Evolutionary conservation across 2,329 filamentous ascomycete species (phyloP).

Genomic region (Alternaria brassicae): DNA sequence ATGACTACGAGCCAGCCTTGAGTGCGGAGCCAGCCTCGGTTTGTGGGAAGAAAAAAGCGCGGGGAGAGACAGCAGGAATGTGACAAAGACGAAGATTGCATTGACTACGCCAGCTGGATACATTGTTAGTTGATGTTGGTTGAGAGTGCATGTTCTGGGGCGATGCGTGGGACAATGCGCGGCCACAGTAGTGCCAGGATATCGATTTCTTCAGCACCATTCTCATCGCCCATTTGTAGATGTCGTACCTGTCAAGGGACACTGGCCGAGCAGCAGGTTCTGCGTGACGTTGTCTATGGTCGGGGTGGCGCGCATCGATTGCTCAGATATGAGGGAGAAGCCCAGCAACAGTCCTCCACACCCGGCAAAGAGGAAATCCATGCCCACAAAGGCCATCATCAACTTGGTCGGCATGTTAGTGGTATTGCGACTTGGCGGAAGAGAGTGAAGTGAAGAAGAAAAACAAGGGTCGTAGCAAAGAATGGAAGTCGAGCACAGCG

Average conservation of each 20-base stretch:
- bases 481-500: slow-evolving; percentile 43
- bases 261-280: slow-evolving; percentile 60
- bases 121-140: slow-evolving; percentile 28
- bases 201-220: slow-evolving; percentile 10
- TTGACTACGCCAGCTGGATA: slow-evolving; percentile 72
- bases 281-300: slow-evolving; percentile 59
- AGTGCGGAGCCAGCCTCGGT: slow-evolving; percentile 73
- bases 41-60: slow-evolving; percentile 73
- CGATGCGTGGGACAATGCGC: slow-evolving; percentile 20
- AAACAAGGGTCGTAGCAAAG: slow-evolving; percentile 26
- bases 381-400: slow-evolving; percentile 59
- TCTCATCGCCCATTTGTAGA: background rate
- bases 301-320: slow-evolving; percentile 51
- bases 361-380: slow-evolving; percentile 61
- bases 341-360: slow-evolving; percentile 61
- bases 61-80: slow-evolving; percentile 73
- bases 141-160: slow-evolving; percentile 4
- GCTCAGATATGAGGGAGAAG: slow-evolving; percentile 60
- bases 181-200: slow-evolving; percentile 36
- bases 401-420: slow-evolving; percentile 60
- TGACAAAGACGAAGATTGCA: slow-evolving; percentile 72
- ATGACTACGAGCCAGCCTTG: slow-evolving; percentile 71
- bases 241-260: slow-evolving; percentile 61
- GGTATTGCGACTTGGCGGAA: slow-evolving; percentile 25
- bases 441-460: slow-evolving; percentile 11